Conservation (phyloP, 441 rosid genomes). For the Dalechampia spathulata region DNA sequence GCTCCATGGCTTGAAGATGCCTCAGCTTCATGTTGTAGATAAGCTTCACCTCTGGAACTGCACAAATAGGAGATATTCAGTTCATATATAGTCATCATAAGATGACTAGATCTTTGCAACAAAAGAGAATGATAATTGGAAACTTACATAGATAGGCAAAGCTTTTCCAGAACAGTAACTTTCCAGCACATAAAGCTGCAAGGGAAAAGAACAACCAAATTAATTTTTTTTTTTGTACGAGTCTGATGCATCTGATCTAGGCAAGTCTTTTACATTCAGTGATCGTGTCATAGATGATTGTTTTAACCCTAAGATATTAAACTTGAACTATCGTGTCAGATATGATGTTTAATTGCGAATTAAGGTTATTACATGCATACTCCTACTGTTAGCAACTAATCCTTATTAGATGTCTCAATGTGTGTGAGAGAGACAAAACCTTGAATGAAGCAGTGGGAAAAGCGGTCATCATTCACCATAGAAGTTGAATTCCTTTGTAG, state of each 20-base stretch:
- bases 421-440: slow-evolving; percentile 2
- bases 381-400: too few species aligned
- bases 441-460: not conserved
- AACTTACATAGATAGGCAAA: not conserved
- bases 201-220: not conserved
- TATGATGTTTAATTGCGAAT: too few species aligned
- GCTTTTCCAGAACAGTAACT: not conserved
- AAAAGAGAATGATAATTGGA: not conserved
- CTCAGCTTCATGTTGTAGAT: slow-evolving; percentile 20
- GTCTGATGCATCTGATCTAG: too few species aligned
- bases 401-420: not conserved
- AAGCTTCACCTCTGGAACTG: slow-evolving; percentile 25
- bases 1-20: slow-evolving; percentile 23
- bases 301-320: too few species aligned
- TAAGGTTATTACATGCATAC: too few species aligned
- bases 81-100: not conserved
- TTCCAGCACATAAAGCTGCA: not conserved
- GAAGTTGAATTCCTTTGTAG: not conserved
- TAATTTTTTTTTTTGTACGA: too few species aligned
- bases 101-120: not conserved
- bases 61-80: not conserved
- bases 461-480: not conserved
- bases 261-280: too few species aligned
- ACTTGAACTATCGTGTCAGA: too few species aligned
- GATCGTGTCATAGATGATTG: too few species aligned